Evolutionary conservation across 2,329 filamentous ascomycete species (phyloP), one percentile per base, ranked within the genome.

Genomic region (Exophiala oligosperma): DNA sequence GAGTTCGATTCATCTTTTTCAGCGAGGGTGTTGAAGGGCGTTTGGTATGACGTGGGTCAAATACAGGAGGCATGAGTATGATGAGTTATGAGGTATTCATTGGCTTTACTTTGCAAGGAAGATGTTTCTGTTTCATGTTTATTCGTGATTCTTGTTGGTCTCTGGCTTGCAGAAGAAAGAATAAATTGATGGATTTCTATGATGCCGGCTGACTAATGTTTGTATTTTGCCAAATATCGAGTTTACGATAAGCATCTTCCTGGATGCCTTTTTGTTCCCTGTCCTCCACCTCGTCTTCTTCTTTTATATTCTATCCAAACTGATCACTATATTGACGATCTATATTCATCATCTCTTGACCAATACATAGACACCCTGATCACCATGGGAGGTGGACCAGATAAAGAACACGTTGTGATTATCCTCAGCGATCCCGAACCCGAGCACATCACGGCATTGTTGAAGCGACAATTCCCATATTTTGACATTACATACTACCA

Each of bases 361-460:
- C 44, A 21, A 29, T 24, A 40, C 14, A 3, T 17, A 51, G 4
- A 29, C 14, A 24, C n/a, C 21, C 9, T 3, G 7, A 4, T 17
- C 37, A 72, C 62, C 49, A 81, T 81, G 78, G 79, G 78, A 21
- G 78, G 77, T 57, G 77, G 75, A 52, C 65, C 70, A 51, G 69
- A 64, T 21, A 62, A 69, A 53, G 75, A 74, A 59, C 69, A 72
- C 55, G 71, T 83, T 37, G 71, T 82, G 24, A 70, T 74, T 60
- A 68, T 77, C 21, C 64, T 80, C 1, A 75, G 76, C 1, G 74
- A 73, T 54, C 71, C 75, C 5, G 73, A 76, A 53, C 74, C 77
- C n/a, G 70, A 68, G 24, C 64, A 69, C 1, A 64, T 76, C 26
- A 61, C 77, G 29, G 69, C 69, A 48, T 66, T 67, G 50, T 73